Evolutionary conservation across 352 stramenopile species (phyloP), one percentile per base, ranked within the genome.

Genomic region (Globisporangium echinulatum): DNA sequence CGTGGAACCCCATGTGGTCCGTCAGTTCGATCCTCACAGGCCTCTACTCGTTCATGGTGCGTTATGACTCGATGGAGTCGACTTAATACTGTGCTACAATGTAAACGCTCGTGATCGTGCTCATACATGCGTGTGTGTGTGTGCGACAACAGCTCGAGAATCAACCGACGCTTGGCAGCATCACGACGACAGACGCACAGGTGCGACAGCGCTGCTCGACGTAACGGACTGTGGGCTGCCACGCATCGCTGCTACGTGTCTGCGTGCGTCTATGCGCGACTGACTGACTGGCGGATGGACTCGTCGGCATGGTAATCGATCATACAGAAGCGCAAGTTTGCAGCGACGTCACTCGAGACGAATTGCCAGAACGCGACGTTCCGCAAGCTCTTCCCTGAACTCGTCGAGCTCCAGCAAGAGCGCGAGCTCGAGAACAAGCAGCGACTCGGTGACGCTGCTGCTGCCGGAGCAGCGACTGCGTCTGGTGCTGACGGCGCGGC

Each of bases 1-100:
- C 85, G 13, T 98, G 96, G 96, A 98, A 98, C 71, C 96, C 96
- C 19, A 97, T 98, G 88, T 98, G 94, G 94, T 96, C 80, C 40
- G 90, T 98, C 40, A 93, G 79, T 61, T 98, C 93, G 46, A 98
- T 99, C 67, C 77, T 99, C 58, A 97, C 89, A 50, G 96, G 96
- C 0, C 71, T 99, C 13, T 97, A 97, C 65, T 98, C 90, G 4
- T 99, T 99, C 69, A 97, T 97, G 90, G 81, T 91, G 43, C 37
- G 70, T 66, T 13, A 43, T 33, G 25, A 33, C 25, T 33, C 25
- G 25, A 3, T 33, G 25, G 25, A 33, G 25, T 33, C 25, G 25
- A 33, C 25, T 33, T 33, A 3, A 33, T 3, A 33, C 25, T 33
- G 25, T 33, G 25, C 25, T 33, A 2, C 25, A 33, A 33, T 33